A percentile compares a stretch with the other conserved stretches of the same genome.
phyloP scores from a whole-genome alignment of 23 red algal species.

The Cyanidium caldarium region DNA sequence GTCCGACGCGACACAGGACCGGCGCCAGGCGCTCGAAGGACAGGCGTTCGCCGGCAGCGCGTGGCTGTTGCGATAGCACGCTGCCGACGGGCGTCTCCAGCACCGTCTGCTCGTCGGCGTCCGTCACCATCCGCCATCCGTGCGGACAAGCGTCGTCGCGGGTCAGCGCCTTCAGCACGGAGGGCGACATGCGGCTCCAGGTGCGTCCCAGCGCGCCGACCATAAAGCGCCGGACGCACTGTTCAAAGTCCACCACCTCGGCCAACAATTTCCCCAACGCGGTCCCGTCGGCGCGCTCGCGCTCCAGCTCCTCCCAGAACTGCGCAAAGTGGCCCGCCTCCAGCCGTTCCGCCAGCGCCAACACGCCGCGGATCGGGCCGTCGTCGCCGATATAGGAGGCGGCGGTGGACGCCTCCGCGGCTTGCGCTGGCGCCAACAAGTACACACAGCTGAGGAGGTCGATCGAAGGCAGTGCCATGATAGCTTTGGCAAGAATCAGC shows the following conservation, averaged over 20 bases:
- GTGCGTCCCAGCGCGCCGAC: neutral
- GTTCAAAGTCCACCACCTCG: neutral
- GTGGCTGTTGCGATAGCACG: neutral
- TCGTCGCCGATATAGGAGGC: too few species aligned
- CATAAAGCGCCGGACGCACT: neutral
- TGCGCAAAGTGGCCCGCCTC: neutral
- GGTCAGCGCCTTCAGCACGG: too few species aligned
- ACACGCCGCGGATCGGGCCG: neutral
- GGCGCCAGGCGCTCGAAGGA: neutral
- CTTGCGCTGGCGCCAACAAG: neutral
- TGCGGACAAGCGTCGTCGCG: too few species aligned
- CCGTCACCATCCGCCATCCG: neutral
- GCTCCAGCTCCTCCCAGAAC: neutral
- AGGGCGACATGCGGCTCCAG: too few species aligned
- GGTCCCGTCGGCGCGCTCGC: neutral
- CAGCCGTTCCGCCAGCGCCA: neutral
- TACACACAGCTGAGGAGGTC: neutral
- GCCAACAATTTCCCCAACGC: neutral
- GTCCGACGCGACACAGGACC: neutral
- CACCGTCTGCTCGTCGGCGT: neutral
- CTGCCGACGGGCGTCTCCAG: neutral
- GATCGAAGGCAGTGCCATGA: neutral
- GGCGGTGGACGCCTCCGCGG: too few species aligned
- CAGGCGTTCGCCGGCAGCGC: neutral
- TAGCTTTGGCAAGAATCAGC: neutral